These are phyloP conservation scores for Colletotrichum melonis DNA, from an alignment of 2,329 filamentous ascomycete species.

Conservation along the genomic window DNA sequence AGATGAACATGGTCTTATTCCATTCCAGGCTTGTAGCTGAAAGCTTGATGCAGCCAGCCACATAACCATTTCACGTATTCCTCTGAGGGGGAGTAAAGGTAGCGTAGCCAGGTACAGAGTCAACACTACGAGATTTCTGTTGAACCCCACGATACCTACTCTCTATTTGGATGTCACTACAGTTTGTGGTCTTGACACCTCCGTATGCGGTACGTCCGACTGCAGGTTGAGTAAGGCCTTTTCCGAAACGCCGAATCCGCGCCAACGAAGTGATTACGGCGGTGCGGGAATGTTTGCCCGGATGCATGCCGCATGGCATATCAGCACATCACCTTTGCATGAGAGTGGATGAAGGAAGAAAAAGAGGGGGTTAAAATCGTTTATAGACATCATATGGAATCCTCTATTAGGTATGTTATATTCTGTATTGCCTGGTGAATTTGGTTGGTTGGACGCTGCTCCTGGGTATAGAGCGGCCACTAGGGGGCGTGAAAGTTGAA, in stretches of 20 bases:
- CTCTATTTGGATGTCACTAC: conserved; percentile 24
- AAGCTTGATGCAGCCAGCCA: conserved; percentile 13
- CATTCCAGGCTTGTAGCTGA: conserved; percentile 8
- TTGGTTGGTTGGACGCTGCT: too few species aligned
- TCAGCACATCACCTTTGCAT: background rate
- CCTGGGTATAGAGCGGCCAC: background rate
- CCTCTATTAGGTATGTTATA: too few species aligned
- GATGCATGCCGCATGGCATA: conserved; percentile 10
- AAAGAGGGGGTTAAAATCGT: background rate
- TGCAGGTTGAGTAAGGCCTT: background rate
- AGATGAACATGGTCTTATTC: background rate
- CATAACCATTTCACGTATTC: background rate
- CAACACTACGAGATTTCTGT: background rate
- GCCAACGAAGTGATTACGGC: background rate
- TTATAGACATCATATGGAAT: background rate
- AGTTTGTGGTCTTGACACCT: conserved; percentile 7
- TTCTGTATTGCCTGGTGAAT: too few species aligned
- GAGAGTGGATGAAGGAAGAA: background rate
- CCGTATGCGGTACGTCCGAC: background rate
- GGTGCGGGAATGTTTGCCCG: conserved; percentile 2
- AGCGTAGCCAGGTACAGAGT: background rate
- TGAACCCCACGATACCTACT: conserved; percentile 8
- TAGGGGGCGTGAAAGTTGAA: background rate
- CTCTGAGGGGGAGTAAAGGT: background rate
- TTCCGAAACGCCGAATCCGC: background rate